A percentile compares a stretch with the other conserved stretches of the same genome.
phyloP scores from a whole-genome alignment of 768 basidiomycete genomes.

The Leccinum imitatum region DNA sequence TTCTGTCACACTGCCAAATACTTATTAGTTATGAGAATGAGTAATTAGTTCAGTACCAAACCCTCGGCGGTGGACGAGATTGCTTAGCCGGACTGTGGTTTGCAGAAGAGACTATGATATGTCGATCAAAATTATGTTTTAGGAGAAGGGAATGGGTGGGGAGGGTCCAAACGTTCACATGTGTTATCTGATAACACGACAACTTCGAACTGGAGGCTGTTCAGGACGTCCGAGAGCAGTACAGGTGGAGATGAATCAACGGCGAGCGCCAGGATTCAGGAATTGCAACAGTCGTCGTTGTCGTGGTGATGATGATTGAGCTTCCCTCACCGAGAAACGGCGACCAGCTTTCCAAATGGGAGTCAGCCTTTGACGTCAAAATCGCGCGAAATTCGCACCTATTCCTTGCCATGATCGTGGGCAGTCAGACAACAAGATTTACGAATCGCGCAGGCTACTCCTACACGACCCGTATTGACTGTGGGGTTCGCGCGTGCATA shows the following conservation, averaged over 20 bases:
- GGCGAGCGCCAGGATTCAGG: neutral
- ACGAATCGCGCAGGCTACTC: neutral
- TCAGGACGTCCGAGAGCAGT: neutral
- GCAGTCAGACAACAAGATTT: neutral
- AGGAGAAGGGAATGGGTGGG: neutral
- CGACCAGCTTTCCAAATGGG: constrained; percentile 10
- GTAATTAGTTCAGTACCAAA: neutral
- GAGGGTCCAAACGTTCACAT: neutral
- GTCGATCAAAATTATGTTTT: neutral
- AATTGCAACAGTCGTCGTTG: neutral
- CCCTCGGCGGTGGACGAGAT: neutral
- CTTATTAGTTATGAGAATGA: neutral
- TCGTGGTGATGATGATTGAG: neutral
- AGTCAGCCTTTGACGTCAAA: neutral
- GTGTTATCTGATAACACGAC: neutral
- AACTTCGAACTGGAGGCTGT: neutral
- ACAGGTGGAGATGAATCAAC: neutral
- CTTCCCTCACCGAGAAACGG: neutral
- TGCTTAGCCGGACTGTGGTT: neutral
- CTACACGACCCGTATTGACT: constrained; percentile 1
- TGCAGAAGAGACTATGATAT: neutral
- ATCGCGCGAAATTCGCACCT: neutral
- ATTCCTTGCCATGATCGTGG: neutral
- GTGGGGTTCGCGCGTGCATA: constrained; percentile 7
- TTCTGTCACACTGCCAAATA: neutral